A percentile compares a stretch with the other conserved stretches of the same genome.
These are phyloP conservation scores for Meredithiella fracta DNA, from an alignment of 2,329 filamentous ascomycete species.

Conservation along the genomic window DNA sequence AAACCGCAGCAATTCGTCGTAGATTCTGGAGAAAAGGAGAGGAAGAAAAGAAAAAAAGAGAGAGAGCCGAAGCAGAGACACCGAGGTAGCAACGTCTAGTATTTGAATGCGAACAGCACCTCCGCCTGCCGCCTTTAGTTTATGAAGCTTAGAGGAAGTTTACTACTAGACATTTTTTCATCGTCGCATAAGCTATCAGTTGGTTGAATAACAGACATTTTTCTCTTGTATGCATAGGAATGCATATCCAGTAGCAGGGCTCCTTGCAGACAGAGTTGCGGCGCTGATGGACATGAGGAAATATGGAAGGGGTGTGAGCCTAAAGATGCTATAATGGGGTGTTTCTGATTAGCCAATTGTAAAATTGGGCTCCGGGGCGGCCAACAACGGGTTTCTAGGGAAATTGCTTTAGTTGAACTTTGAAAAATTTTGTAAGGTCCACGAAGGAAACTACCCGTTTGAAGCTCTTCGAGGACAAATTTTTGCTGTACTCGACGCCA, in stretches of 20 bases:
- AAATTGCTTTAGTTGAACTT: not conserved
- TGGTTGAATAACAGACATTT: slow-evolving; percentile 7
- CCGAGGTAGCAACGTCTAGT: slow-evolving; percentile 4
- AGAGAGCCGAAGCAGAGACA: not conserved
- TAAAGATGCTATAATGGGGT: not conserved
- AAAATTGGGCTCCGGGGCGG: slow-evolving; percentile 10
- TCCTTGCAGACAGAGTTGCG: slow-evolving; percentile 1
- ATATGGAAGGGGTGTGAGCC: slow-evolving; percentile 5
- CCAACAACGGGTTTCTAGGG: slow-evolving; percentile 3
- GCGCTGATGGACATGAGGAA: not conserved
- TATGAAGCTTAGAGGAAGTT: not conserved
- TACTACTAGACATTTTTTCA: not conserved
- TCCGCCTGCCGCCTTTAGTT: not conserved
- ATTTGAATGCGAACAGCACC: slow-evolving; percentile 6
- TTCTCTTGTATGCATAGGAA: not conserved
- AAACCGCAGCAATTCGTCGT: slow-evolving; percentile 12
- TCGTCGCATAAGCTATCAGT: not conserved
- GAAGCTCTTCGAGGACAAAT: not conserved
- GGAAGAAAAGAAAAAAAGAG: slow-evolving; percentile 1
- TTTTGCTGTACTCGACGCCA: not conserved
- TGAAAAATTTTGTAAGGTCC: not conserved
- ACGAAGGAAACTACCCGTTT: not conserved
- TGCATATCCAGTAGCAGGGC: not conserved
- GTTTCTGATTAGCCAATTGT: slow-evolving; percentile 1
- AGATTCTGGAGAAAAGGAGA: slow-evolving; percentile 13